Base-by-base conservation (phyloP, 2,329 filamentous ascomycete species). In the Microsporum ferrugineum region DNA sequence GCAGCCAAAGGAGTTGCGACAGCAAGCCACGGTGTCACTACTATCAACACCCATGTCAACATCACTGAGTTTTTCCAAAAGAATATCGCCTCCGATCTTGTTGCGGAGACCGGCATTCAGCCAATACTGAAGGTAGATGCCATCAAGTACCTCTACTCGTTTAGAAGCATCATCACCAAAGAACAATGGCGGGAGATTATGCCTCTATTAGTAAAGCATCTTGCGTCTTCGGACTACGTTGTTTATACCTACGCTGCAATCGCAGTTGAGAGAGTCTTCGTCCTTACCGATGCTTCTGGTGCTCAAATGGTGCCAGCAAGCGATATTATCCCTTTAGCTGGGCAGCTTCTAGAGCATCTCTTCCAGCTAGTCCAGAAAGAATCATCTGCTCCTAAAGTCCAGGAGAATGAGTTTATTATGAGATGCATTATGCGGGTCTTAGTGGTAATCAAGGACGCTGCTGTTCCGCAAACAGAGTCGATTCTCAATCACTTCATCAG, bases 371-470 rank as follows among this genome's bases (percentile, higher is more conserved):
- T 99, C 66, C 88, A 95, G 71, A 89, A 88, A 71, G 88, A 96
- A 68, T 80, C 82, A 2, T 87, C 88, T 8, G 88, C 95, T 0
- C 85, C 92, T 65, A 99, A 97, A 79, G 85, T 99, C 64, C 94
- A 99, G 71, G 94, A 99, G 75, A 99, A 99, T 71, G 94, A 99
- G 72, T 99, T 97, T 73, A 75, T 99, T 70, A 97, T 99, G 91
- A 89, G 91, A 68, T 99, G 94, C 69, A 90, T 96, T 61, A 99
- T 99, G 94, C 85, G 94, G 68, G 92, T 99, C 10, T 80, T 99
- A 63, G 91, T 99, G 66, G 91, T 97, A 65, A 88, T 97, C 73
- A 89, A 88, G 71, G 91, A 96, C 56, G 88, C 85, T 33, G 84
- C 92, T 12, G 76, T 86, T 1, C 81, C 85, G 0, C 85, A 94